A percentile compares a stretch with the other conserved stretches of the same genome.
Conservation (phyloP, 2,329 filamentous ascomycete genomes). For the Ophiosphaerella herpotricha region DNA sequence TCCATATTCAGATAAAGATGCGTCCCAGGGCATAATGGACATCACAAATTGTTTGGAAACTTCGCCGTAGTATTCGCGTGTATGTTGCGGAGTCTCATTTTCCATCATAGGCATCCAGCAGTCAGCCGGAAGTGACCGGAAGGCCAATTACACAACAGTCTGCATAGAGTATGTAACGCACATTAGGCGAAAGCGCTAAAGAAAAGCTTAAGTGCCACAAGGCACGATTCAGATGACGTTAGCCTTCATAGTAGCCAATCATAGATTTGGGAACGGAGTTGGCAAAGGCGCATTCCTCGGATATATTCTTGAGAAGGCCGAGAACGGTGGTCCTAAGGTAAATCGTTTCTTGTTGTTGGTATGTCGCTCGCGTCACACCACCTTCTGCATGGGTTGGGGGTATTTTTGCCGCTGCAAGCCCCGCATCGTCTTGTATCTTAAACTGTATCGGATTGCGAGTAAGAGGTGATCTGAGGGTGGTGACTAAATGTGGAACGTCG, state of each 20-base stretch:
- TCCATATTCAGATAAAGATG: too few relatives aligned
- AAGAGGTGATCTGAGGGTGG: slow-evolving; percentile 1
- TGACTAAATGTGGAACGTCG: background rate
- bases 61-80: background rate
- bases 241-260: slow-evolving; percentile 16
- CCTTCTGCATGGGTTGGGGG: background rate
- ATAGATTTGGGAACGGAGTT: slow-evolving; percentile 11
- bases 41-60: background rate
- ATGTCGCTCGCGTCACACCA: background rate
- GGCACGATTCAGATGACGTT: slow-evolving; percentile 24
- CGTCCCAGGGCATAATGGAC: too few relatives aligned
- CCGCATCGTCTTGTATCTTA: background rate
- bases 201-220: slow-evolving; percentile 29
- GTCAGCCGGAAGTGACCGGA: slow-evolving; percentile 28
- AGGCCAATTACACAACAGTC: slow-evolving; percentile 4
- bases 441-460: background rate
- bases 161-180: slow-evolving; percentile 13
- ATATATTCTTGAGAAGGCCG: slow-evolving; percentile 15
- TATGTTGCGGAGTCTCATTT: background rate
- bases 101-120: slow-evolving; percentile 4
- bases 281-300: slow-evolving; percentile 9
- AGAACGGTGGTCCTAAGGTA: too few relatives aligned
- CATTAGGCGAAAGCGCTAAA: slow-evolving; percentile 14
- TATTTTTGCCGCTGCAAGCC: background rate
- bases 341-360: too few relatives aligned